These are phyloP conservation scores for Mycena maculata DNA, from an alignment of 768 basidiomycete species.

Conservation along the genomic window DNA sequence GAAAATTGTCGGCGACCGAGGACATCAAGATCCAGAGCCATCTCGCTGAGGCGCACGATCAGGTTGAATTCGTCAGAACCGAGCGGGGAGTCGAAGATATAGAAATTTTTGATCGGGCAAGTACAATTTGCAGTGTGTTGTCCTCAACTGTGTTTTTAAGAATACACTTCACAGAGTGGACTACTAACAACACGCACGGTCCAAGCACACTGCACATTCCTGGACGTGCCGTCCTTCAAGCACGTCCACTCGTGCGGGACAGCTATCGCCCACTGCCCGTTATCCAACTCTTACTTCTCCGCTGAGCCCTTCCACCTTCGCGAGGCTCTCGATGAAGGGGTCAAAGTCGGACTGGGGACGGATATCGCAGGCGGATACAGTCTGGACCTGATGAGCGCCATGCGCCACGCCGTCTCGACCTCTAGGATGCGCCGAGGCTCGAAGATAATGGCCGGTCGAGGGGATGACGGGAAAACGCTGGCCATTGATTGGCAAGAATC, in stretches of 20 bases:
- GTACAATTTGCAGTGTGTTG: slow-evolving; percentile 13
- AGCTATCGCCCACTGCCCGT: slow-evolving; percentile 86
- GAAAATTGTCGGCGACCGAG: slow-evolving; percentile 58
- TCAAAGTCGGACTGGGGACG: slow-evolving; percentile 84
- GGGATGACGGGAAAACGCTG: slow-evolving; percentile 42
- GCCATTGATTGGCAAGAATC: slow-evolving; percentile 85
- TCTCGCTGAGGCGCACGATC: slow-evolving; percentile 82
- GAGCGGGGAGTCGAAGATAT: slow-evolving; percentile 76
- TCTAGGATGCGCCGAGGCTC: slow-evolving; percentile 76
- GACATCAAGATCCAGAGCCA: slow-evolving; percentile 81
- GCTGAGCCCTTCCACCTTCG: slow-evolving; percentile 73
- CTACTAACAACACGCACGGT: slow-evolving; percentile 75
- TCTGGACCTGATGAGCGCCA: slow-evolving; percentile 78
- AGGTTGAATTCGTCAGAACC: slow-evolving; percentile 75
- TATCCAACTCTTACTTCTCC: slow-evolving; percentile 92
- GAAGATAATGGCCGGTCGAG: slow-evolving; percentile 38
- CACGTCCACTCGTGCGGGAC: slow-evolving; percentile 63
- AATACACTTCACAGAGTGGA: slow-evolving; percentile 59
- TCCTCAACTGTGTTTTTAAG: background rate
- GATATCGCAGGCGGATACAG: slow-evolving; percentile 92
- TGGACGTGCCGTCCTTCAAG: slow-evolving; percentile 61
- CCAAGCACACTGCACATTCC: slow-evolving; percentile 92
- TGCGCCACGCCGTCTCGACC: slow-evolving; percentile 82
- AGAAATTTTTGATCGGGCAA: slow-evolving; percentile 78
- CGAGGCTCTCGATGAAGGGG: slow-evolving; percentile 72